phyloP scores from a whole-genome alignment of 2,329 filamentous ascomycete species.

The Cladosporium velox region DNA sequence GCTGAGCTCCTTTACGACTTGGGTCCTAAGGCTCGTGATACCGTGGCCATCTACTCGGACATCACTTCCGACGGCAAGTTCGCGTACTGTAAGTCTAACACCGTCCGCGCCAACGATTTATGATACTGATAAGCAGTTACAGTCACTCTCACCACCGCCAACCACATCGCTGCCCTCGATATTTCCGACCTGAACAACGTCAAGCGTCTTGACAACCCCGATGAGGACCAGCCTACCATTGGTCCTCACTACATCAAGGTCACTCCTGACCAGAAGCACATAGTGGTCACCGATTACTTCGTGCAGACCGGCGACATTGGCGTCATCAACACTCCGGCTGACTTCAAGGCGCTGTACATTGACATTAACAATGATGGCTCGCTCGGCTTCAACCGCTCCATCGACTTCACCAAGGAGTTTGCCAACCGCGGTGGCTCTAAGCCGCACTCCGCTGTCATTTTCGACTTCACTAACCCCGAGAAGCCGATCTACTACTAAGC shows the following conservation, averaged over 20 bases:
- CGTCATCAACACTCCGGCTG: slow-evolving; percentile 61
- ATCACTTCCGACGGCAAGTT: not conserved
- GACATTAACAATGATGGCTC: slow-evolving; percentile 58
- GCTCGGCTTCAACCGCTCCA: slow-evolving; percentile 61
- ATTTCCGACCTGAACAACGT: slow-evolving; percentile 62
- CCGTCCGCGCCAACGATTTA: too few species aligned
- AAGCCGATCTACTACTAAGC: not conserved
- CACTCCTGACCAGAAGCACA: slow-evolving; percentile 64
- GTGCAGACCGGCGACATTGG: slow-evolving; percentile 64
- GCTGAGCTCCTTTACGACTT: not conserved
- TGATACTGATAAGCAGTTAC: slow-evolving; percentile 39
- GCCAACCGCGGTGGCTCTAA: slow-evolving; percentile 58
- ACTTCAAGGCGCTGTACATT: slow-evolving; percentile 65
- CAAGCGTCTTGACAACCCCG: slow-evolving; percentile 62
- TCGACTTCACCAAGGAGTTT: slow-evolving; percentile 59
- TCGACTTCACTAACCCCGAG: slow-evolving; percentile 46
- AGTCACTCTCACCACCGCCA: slow-evolving; percentile 60
- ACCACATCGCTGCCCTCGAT: slow-evolving; percentile 64
- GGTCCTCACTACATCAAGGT: slow-evolving; percentile 67
- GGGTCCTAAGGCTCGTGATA: not conserved
- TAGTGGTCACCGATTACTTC: slow-evolving; percentile 67
- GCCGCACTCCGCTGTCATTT: slow-evolving; percentile 59
- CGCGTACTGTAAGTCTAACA: not conserved
- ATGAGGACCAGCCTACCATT: slow-evolving; percentile 60
- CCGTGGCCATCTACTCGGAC: not conserved